phyloP scores from a whole-genome alignment of 192 early-diverging fungal genomes.

The Coemansia sp. region DNA sequence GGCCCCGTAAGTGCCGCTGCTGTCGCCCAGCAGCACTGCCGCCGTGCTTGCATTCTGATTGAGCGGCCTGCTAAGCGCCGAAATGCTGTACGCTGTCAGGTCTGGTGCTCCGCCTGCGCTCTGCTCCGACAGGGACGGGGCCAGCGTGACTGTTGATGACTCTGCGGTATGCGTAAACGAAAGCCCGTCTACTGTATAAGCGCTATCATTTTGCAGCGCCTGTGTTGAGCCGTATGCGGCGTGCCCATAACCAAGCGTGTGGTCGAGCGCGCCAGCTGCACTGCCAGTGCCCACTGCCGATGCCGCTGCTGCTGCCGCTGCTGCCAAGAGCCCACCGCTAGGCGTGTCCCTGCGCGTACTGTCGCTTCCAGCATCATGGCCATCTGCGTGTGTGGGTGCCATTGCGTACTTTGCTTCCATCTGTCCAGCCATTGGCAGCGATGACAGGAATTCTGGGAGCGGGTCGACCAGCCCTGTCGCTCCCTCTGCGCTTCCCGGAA shows the following conservation, averaged over 20 bases:
- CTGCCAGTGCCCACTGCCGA: constrained; percentile 13
- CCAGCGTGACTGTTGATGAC: constrained; percentile 5
- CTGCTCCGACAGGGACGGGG: constrained; percentile 12
- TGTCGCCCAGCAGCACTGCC: constrained; percentile 29
- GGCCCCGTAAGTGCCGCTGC: constrained; percentile 1
- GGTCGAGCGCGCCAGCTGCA: neutral
- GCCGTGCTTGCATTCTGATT: constrained; percentile 29
- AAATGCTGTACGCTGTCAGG: constrained; percentile 46
- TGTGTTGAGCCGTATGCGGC: constrained; percentile 2
- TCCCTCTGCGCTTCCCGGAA: constrained; percentile 31
- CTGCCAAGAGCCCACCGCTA: constrained; percentile 22
- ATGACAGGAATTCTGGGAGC: constrained; percentile 41
- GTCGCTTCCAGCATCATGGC: neutral
- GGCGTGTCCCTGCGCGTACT: constrained; percentile 9
- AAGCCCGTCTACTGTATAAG: constrained; percentile 16
- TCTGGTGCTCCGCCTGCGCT: constrained; percentile 17
- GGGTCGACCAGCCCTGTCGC: constrained; percentile 25
- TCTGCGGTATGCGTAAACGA: constrained; percentile 14
- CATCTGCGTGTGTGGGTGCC: constrained; percentile 14
- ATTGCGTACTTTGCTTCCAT: constrained; percentile 38
- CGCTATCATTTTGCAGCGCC: constrained; percentile 7
- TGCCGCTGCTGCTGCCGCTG: constrained; percentile 34
- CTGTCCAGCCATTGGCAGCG: constrained; percentile 24
- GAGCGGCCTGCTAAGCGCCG: constrained; percentile 47
- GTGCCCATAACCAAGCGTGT: constrained; percentile 2